Percentiles rank a stretch among this genome's conserved stretches.
These are phyloP conservation scores for Polymyxa betae DNA, from an alignment of 208 protist species.

Conservation along the genomic window DNA sequence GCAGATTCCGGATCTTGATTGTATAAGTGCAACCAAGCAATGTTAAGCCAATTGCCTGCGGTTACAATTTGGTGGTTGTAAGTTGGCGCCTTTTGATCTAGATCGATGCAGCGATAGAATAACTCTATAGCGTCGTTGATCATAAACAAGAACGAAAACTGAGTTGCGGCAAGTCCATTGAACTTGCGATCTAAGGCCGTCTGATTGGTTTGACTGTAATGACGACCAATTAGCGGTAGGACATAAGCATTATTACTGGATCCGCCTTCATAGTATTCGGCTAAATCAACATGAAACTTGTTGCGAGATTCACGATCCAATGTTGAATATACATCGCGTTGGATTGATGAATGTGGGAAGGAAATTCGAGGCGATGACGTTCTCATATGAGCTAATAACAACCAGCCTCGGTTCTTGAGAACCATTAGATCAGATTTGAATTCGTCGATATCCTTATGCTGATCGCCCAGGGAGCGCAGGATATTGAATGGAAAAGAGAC, in stretches of 20 bases:
- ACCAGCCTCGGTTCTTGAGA: constrained; percentile 19
- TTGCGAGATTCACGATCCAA: neutral
- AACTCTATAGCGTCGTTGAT: neutral
- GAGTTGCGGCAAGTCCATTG: neutral
- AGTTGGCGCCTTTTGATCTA: too few species aligned
- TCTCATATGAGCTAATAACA: constrained; percentile 28
- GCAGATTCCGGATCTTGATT: too few species aligned
- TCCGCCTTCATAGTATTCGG: constrained; percentile 44
- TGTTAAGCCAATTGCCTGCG: neutral
- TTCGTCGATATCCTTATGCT: neutral
- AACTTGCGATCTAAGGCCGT: constrained; percentile 19
- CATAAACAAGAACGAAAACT: constrained; percentile 36
- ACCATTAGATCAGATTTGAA: neutral
- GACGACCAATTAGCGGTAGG: neutral
- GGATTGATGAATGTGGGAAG: constrained; percentile 43
- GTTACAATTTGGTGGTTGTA: too few species aligned
- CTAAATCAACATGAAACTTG: neutral
- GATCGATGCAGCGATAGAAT: neutral
- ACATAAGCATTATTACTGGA: neutral
- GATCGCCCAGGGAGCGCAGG: neutral
- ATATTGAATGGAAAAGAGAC: constrained; percentile 23
- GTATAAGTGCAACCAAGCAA: neutral
- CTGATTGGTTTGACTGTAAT: neutral
- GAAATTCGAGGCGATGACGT: neutral
- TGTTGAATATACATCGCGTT: neutral